These are phyloP conservation scores for Flaveria sonorensis DNA, from an alignment of 129 eudicot species.

Conservation along the genomic window DNA sequence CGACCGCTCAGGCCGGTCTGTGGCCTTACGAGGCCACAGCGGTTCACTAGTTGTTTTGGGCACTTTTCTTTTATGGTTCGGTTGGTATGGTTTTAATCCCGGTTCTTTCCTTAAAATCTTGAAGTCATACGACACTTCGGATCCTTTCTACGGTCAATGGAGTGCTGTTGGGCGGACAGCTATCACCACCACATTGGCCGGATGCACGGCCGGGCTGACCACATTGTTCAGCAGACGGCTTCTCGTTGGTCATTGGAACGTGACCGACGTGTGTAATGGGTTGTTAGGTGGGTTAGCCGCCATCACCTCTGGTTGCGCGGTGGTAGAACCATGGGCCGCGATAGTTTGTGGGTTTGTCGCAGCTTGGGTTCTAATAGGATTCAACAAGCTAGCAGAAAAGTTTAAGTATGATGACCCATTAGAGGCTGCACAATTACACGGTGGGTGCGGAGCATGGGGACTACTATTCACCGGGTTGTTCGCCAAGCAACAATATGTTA, in stretches of 20 bases:
- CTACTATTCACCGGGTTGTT: constrained; percentile 61
- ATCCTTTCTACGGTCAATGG: constrained; percentile 62
- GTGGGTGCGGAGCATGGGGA: constrained; percentile 79
- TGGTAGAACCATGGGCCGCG: constrained; percentile 80
- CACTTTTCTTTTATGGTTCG: constrained; percentile 67
- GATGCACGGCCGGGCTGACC: constrained; percentile 67
- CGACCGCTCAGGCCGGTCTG: constrained; percentile 50
- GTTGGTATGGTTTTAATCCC: constrained; percentile 77
- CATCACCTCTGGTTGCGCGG: constrained; percentile 67
- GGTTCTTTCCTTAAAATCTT: constrained; percentile 59
- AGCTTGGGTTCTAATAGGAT: constrained; percentile 65
- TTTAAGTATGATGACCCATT: constrained; percentile 64
- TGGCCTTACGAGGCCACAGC: constrained; percentile 65
- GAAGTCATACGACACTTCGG: constrained; percentile 36
- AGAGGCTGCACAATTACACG: constrained; percentile 73
- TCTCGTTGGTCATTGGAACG: constrained; percentile 72
- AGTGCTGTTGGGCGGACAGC: constrained; percentile 76
- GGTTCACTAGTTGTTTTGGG: constrained; percentile 69
- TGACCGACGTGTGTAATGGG: constrained; percentile 66
- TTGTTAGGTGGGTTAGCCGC: constrained; percentile 69
- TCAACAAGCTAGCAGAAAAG: constrained; percentile 56
- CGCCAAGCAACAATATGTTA: constrained; percentile 44
- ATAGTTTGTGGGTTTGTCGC: constrained; percentile 68
- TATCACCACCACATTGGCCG: constrained; percentile 68
- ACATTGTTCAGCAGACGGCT: constrained; percentile 60